Conservation (phyloP, 1,139 yeast genomes). For the Saccharomycopsis phalli region DNA sequence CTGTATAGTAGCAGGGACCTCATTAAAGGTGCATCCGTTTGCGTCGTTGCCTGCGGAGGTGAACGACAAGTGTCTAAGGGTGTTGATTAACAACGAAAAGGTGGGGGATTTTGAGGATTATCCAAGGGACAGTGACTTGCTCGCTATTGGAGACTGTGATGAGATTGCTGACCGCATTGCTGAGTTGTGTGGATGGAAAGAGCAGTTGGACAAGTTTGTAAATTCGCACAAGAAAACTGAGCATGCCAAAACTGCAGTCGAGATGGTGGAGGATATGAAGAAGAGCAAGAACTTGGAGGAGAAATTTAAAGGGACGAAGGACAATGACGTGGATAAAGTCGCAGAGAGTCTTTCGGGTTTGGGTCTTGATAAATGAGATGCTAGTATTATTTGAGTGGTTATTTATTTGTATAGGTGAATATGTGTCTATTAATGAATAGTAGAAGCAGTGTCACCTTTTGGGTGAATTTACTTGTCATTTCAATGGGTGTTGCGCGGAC, state of each 20-base stretch:
- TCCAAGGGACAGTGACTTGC: constrained; percentile 48
- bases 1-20: constrained; percentile 87
- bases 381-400: no score
- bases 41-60: constrained; percentile 72
- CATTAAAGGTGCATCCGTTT: constrained; percentile 83
- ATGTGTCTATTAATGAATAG: no score
- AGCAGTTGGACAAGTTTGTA: constrained; percentile 37
- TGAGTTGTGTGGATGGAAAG: constrained; percentile 53
- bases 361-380: constrained; percentile 5
- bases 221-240: constrained; percentile 20
- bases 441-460: no score
- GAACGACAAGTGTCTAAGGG: constrained; percentile 40
- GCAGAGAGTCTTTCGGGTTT: constrained; percentile 8
- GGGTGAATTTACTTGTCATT: no score
- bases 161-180: constrained; percentile 45
- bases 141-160: constrained; percentile 59
- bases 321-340: constrained; percentile 12
- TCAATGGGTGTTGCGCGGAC: no score
- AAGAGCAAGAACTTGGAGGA: constrained; percentile 17
- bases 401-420: no score
- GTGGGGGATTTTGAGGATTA: constrained; percentile 63
- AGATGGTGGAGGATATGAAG: constrained; percentile 21
- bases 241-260: constrained; percentile 21
- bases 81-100: constrained; percentile 61
- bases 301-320: constrained; percentile 7